A percentile compares a stretch with the other conserved stretches of the same genome.
phyloP scores from a whole-genome alignment of 176 grass and related monocot species.

The Cenchrus fungigraminus region DNA sequence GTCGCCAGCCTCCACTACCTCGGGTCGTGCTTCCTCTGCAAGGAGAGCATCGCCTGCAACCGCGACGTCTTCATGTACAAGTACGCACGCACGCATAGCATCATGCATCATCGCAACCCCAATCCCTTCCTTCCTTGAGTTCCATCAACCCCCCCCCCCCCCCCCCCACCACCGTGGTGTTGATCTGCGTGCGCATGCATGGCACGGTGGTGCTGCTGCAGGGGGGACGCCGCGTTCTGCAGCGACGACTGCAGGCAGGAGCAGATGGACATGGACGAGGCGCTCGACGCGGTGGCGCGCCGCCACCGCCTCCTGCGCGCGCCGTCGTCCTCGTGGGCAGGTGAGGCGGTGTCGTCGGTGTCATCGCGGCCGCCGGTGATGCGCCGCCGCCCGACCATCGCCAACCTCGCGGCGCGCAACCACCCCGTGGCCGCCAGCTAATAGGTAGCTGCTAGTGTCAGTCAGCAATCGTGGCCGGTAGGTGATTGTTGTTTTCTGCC shows the following conservation, averaged over 20 bases:
- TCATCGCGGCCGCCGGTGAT: background rate
- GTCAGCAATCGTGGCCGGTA: background rate
- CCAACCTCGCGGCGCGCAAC: constrained; percentile 54
- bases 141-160: background rate
- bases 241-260: constrained; percentile 72
- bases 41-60: constrained; percentile 50
- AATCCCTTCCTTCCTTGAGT: background rate
- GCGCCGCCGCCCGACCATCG: constrained; percentile 61
- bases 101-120: background rate
- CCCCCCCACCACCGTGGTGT: background rate
- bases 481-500: background rate
- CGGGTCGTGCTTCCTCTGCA: constrained; percentile 82
- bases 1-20: constrained; percentile 49
- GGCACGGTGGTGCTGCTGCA: background rate
- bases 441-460: background rate
- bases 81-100: background rate
- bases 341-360: background rate
- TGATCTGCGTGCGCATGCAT: background rate
- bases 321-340: background rate
- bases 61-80: constrained; percentile 86
- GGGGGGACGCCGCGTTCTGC: constrained; percentile 80
- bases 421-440: constrained; percentile 42
- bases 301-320: constrained; percentile 34
- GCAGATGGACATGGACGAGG: constrained; percentile 86
- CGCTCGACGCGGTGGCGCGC: constrained; percentile 52